Conservation (phyloP, 2,329 filamentous ascomycete genomes). For the Pseudocercospora crystallina region DNA sequence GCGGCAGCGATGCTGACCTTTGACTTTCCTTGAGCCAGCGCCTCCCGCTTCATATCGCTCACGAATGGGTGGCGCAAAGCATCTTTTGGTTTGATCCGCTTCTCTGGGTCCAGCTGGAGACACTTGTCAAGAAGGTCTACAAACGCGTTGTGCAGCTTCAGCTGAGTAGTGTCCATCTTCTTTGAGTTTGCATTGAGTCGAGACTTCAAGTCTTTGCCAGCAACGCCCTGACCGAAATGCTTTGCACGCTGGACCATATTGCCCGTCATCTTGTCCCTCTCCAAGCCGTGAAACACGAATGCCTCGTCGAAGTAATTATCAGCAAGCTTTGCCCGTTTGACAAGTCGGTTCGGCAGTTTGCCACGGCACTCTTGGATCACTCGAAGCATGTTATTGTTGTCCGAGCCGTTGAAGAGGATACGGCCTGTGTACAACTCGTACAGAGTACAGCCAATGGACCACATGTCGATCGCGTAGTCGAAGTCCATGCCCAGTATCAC, state of each 20-base stretch:
- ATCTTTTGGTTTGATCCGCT: constrained; percentile 81
- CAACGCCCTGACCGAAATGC: constrained; percentile 62
- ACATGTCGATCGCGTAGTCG: constrained; percentile 92
- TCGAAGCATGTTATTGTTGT: constrained; percentile 98
- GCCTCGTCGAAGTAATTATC: constrained; percentile 71
- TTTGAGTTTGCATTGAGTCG: constrained; percentile 67
- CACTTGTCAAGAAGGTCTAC: constrained; percentile 86
- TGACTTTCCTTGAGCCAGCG: constrained; percentile 10
- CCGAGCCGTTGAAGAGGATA: constrained; percentile 90
- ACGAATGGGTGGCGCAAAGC: constrained; percentile 91
- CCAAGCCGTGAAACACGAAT: constrained; percentile 74
- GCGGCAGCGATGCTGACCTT: constrained; percentile 5
- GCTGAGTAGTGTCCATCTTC: constrained; percentile 71
- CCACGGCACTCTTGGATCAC: constrained; percentile 95
- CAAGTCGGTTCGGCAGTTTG: constrained; percentile 84
- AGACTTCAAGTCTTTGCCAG: constrained; percentile 71
- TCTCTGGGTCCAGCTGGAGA: constrained; percentile 85
- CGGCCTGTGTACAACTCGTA: constrained; percentile 98
- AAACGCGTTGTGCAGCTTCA: constrained; percentile 78
- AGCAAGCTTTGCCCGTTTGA: constrained; percentile 76
- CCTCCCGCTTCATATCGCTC: constrained; percentile 14
- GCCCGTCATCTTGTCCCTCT: constrained; percentile 82
- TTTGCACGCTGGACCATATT: constrained; percentile 72
- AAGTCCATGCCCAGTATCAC: constrained; percentile 96
- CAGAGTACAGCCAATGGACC: constrained; percentile 95